These are phyloP conservation scores for Tremella yokohamensis DNA, from an alignment of 768 basidiomycete genomes.

Conservation along the genomic window DNA sequence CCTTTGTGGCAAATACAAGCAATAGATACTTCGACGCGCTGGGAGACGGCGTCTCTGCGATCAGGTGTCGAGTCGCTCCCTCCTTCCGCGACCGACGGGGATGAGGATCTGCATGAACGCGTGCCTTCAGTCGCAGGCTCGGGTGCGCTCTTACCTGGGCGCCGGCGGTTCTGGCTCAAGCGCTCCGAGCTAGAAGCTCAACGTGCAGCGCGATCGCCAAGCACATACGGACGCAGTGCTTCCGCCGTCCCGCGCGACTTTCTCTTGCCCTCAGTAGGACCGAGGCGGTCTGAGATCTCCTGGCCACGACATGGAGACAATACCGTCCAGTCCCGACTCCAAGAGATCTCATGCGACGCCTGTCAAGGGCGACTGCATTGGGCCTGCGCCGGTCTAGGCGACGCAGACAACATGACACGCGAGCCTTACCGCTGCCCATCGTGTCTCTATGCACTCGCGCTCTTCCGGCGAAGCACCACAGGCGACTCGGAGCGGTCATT, in stretches of 20 bases:
- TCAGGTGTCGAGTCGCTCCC: not conserved
- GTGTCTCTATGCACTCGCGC: not conserved
- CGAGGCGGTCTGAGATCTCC: not conserved
- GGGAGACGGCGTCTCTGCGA: not conserved
- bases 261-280: not conserved
- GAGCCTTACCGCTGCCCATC: constrained; percentile 8
- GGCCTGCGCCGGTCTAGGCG: constrained; percentile 7
- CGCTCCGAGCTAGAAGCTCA: not conserved
- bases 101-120: not conserved
- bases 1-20: too few relatives aligned
- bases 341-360: not conserved
- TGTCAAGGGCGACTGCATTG: constrained; percentile 10
- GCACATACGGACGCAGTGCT: not conserved
- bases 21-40: not conserved
- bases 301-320: not conserved
- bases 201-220: not conserved
- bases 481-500: not conserved
- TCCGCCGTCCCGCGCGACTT: constrained; percentile 1
- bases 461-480: not conserved
- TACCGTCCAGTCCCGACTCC: not conserved
- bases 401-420: not conserved
- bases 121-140: not conserved
- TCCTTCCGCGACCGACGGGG: not conserved
- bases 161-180: not conserved
- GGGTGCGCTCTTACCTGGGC: not conserved